These are phyloP conservation scores for Yamadazyma sp. DNA, from an alignment of 805 yeast genomes.

Conservation along the genomic window DNA sequence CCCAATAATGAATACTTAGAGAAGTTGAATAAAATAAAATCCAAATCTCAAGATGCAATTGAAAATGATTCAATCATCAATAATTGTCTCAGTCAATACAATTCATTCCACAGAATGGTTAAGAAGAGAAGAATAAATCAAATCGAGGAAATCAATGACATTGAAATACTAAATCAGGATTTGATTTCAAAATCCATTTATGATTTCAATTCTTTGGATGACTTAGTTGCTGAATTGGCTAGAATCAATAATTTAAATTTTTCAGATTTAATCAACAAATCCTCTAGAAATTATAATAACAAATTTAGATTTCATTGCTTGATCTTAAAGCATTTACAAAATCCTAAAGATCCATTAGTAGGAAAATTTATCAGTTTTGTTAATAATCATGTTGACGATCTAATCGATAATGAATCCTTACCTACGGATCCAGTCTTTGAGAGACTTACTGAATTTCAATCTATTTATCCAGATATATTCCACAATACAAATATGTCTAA, in stretches of 20 bases:
- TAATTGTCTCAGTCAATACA: slow-evolving; percentile 15
- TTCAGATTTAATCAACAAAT: slow-evolving; percentile 2
- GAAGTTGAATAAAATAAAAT: slow-evolving; percentile 4
- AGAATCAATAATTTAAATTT: slow-evolving; percentile 16
- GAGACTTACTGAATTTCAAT: neutral
- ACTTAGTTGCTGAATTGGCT: slow-evolving; percentile 17
- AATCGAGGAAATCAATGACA: slow-evolving; percentile 9
- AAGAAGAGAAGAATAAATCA: slow-evolving; percentile 12
- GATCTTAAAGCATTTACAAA: slow-evolving; percentile 3
- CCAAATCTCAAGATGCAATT: neutral
- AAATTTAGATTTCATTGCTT: slow-evolving; percentile 7
- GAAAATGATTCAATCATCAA: neutral
- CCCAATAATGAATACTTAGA: slow-evolving; percentile 18
- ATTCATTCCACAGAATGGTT: slow-evolving; percentile 12
- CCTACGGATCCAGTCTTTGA: neutral
- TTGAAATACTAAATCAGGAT: slow-evolving; percentile 12
- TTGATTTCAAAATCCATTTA: slow-evolving; percentile 12
- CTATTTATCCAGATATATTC: slow-evolving; percentile 2
- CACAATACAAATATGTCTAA: neutral
- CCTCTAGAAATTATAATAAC: slow-evolving; percentile 5
- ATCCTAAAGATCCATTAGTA: slow-evolving; percentile 1
- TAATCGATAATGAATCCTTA: neutral
- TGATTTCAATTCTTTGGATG: slow-evolving; percentile 18
- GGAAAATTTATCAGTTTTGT: slow-evolving; percentile 3
- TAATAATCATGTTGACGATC: neutral